Base-by-base conservation (phyloP, 257 asterid genomes). In the Coffea eugenioides region DNA sequence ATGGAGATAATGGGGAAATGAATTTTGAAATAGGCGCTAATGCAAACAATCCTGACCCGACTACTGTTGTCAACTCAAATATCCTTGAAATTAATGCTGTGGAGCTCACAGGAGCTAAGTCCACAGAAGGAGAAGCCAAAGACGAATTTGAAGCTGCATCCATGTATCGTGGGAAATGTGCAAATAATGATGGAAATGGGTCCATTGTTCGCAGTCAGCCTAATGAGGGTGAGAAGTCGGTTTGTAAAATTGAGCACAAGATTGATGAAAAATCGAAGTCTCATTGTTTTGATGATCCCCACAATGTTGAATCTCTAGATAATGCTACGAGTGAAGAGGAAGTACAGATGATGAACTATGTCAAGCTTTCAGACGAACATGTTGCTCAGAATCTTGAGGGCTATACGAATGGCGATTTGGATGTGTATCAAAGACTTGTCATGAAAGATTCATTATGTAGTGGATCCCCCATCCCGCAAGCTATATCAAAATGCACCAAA, bases 191-290 rank as follows among this genome's bases (percentile, higher is more conserved):
- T 48, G 77, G n/a, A 12, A 84, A 76, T 65, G 84, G 84, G 81
- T 71, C 73, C 68, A 49, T 16, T 77, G 75, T 66, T 74, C 41
- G 34, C 77, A 64, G 67, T 82, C 76, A 70, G 41, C 34, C 46
- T 77, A 75, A n/a, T 84, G 84, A 59, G 36, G 27, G 73, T 76
- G 86, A 75, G 78, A 71, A 84, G 21, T 46, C 48, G 71, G 85
- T 79, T 49, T 77, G 64, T 43, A 90, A 65, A 76, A 73, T 59
- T 12, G 87, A 85, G 81, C 84, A 79, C 18, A 83, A 75, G 81
- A 62, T 80, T 81, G 76, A 82, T 74, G 76, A 57, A 39, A 52
- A 51, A 59, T 76, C 57, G 25, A 85, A 82, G 67, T 62, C 69
- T 73, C 74, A 43, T 61, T 81, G 75, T 31, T 49, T 25, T n/a